Evolutionary conservation across 164 flowering plant genomes (phyloP).

Genomic region (Aristolochia fimbriata): DNA sequence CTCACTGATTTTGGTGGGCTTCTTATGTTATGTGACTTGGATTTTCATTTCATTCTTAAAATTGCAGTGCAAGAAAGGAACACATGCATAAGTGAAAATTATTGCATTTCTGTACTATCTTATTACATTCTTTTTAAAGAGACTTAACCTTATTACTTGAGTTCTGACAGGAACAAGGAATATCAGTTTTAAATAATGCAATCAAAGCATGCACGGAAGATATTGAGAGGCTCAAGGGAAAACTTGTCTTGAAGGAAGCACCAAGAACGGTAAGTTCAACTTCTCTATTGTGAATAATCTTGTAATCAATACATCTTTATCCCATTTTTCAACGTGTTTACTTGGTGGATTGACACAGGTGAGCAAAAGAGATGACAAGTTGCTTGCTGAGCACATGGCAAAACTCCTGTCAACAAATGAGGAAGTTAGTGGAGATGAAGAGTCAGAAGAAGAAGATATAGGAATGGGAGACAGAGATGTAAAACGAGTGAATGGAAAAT

Average conservation of each 20-base stretch:
- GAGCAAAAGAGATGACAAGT: constrained; percentile 89
- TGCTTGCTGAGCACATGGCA: constrained; percentile 67
- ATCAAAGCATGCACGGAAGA: constrained; percentile 65
- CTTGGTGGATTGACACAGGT: constrained; percentile 30
- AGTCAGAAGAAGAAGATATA: constrained; percentile 83
- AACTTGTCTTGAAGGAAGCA: constrained; percentile 70
- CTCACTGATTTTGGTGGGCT: too few species aligned
- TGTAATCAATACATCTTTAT: too few species aligned
- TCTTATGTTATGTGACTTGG: too few species aligned
- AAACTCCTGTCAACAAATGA: constrained; percentile 52
- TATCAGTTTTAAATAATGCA: constrained; percentile 59
- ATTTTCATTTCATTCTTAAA: neutral
- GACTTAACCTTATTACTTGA: too few species aligned
- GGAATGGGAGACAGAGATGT: constrained; percentile 85
- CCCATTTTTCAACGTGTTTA: neutral
- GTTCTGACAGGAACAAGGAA: constrained; percentile 77
- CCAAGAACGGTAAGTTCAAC: constrained; percentile 71
- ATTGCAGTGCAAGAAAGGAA: too few species aligned
- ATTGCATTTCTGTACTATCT: too few species aligned
- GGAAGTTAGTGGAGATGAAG: constrained; percentile 77
- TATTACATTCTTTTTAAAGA: too few species aligned
- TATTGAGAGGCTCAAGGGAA: constrained; percentile 75
- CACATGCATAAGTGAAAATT: too few species aligned
- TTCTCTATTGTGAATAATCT: too few species aligned
- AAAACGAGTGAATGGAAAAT: constrained; percentile 75